These are phyloP conservation scores for Heritiera fomes DNA, from an alignment of 345 rosid species.

Conservation along the genomic window DNA sequence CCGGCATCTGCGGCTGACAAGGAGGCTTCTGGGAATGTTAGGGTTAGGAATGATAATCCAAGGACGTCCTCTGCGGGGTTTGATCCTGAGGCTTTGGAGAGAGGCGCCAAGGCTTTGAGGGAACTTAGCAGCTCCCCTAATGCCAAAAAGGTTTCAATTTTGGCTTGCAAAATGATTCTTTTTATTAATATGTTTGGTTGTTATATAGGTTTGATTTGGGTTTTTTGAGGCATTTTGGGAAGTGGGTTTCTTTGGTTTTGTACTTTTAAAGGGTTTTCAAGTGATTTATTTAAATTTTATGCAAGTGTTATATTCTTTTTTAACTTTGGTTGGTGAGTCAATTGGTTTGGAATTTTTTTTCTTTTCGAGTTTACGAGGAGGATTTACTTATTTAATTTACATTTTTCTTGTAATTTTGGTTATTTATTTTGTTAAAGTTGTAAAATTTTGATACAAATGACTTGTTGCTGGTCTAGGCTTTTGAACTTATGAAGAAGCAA, in stretches of 20 bases:
- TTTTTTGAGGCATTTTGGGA: neutral
- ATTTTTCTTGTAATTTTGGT: neutral
- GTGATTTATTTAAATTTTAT: conserved; percentile 9
- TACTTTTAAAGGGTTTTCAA: neutral
- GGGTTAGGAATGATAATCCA: conserved; percentile 68
- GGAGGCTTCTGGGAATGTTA: conserved; percentile 41
- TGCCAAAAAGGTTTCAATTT: conserved; percentile 67
- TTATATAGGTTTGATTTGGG: conserved; percentile 1
- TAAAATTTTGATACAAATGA: conserved; percentile 10
- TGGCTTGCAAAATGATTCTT: too few species aligned
- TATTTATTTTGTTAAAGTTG: neutral
- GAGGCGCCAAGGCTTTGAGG: conserved; percentile 73
- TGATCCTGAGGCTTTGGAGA: conserved; percentile 88
- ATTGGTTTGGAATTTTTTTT: neutral
- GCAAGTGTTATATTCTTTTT: neutral
- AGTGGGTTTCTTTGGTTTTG: conserved; percentile 10
- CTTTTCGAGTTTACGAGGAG: neutral
- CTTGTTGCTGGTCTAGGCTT: conserved; percentile 49
- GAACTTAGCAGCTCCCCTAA: conserved; percentile 64
- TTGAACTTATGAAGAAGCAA: conserved; percentile 71
- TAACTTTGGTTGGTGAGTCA: neutral
- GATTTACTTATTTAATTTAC: neutral
- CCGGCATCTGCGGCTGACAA: conserved; percentile 27
- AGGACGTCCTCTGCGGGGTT: conserved; percentile 85
- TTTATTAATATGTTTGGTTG: neutral